Evolutionary conservation across 1,284 basidiomycete genomes (phyloP).

Genomic region (Pascua sp.): DNA sequence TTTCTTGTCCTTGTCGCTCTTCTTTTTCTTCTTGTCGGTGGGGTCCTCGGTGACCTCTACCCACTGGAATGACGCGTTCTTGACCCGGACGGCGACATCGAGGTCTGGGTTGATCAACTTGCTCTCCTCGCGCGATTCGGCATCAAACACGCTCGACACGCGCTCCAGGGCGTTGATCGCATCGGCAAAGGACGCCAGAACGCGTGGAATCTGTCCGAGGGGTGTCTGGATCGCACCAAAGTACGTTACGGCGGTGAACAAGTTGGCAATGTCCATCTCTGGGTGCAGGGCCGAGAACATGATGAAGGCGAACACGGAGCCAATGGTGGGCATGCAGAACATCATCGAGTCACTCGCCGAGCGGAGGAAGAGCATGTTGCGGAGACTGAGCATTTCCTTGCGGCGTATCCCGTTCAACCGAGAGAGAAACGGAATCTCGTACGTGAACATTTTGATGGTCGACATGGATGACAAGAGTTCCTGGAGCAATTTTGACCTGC

Average conservation of each 20-base stretch:
- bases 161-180: neutral
- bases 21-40: constrained; percentile 1
- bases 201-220: neutral
- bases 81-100: constrained; percentile 55
- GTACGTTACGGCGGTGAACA: constrained; percentile 70
- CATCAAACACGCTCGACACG: neutral
- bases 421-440: constrained; percentile 58
- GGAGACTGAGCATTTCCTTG: constrained; percentile 52
- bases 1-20: neutral
- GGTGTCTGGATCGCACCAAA: constrained; percentile 56
- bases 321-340: constrained; percentile 8
- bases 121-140: constrained; percentile 53
- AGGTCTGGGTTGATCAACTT: constrained; percentile 53
- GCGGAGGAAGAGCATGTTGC: neutral
- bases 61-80: constrained; percentile 64
- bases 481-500: constrained; percentile 72
- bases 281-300: constrained; percentile 65
- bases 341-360: neutral
- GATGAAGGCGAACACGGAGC: constrained; percentile 60
- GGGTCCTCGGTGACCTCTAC: constrained; percentile 8
- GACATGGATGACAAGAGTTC: constrained; percentile 67
- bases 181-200: neutral
- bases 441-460: constrained; percentile 67
- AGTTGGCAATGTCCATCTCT: constrained; percentile 62
- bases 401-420: constrained; percentile 64